Conservation (phyloP, 352 stramenopile species). For the Blastocystis sp. region DNA sequence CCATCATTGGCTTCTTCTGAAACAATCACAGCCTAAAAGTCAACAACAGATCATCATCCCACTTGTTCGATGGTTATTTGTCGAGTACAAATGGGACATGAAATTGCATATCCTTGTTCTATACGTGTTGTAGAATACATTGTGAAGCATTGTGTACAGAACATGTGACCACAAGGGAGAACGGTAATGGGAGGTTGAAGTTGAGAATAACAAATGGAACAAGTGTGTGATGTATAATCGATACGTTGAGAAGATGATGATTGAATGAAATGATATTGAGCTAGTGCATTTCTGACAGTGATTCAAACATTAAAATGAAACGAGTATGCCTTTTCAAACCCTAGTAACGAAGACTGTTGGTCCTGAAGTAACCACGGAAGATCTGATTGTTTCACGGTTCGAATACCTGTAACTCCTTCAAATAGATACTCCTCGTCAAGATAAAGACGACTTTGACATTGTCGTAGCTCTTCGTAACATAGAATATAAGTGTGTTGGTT, state of each 20-base stretch:
- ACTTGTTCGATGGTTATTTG: background rate
- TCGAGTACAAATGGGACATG: slow-evolving; percentile 1
- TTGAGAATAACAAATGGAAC: background rate
- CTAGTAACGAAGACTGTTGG: background rate
- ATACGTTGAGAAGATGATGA: background rate
- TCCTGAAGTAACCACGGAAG: background rate
- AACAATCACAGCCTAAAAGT: slow-evolving; percentile 4
- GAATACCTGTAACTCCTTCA: background rate
- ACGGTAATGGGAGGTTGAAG: background rate
- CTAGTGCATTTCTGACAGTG: background rate
- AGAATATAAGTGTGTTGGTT: slow-evolving; percentile 11
- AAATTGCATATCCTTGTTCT: background rate
- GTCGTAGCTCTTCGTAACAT: background rate
- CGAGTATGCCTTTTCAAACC: background rate
- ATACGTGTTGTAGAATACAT: background rate
- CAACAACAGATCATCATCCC: background rate
- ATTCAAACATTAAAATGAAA: background rate
- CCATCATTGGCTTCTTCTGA: background rate
- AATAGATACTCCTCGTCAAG: background rate
- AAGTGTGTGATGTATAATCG: background rate
- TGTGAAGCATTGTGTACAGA: background rate
- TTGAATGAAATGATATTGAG: slow-evolving; percentile 6
- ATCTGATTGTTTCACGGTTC: background rate
- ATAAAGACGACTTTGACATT: background rate
- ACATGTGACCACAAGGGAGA: slow-evolving; percentile 29